Evolutionary conservation across 2,329 filamentous ascomycete genomes (phyloP).

Genomic region (Aspergillus persii): DNA sequence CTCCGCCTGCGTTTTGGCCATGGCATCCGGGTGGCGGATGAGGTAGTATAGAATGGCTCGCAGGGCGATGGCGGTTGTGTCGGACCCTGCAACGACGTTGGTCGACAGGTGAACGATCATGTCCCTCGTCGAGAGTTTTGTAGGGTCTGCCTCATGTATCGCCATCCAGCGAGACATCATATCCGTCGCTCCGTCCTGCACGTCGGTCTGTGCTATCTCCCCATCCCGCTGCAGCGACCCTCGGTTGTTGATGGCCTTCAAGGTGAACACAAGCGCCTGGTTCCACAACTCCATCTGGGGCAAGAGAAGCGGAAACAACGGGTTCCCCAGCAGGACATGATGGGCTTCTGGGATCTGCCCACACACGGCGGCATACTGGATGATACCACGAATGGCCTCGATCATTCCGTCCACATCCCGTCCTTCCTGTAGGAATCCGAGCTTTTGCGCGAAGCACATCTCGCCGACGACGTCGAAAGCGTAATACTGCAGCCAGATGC

Average conservation of each 20-base stretch:
- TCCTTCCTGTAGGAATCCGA: slow-evolving; percentile 73
- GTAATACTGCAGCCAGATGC: slow-evolving; percentile 70
- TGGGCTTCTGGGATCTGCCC: background rate
- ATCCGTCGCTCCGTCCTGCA: background rate
- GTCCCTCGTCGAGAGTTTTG: slow-evolving; percentile 53
- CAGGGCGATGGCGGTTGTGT: slow-evolving; percentile 73
- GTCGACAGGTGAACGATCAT: slow-evolving; percentile 61
- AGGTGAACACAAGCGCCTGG: slow-evolving; percentile 30
- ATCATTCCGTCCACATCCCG: slow-evolving; percentile 74
- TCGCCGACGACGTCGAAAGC: slow-evolving; percentile 80
- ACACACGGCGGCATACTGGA: background rate
- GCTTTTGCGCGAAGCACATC: slow-evolving; percentile 71
- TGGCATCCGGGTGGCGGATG: slow-evolving; percentile 43
- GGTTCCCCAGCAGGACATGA: slow-evolving; percentile 20
- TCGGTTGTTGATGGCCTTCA: slow-evolving; percentile 32
- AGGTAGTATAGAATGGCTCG: slow-evolving; percentile 70
- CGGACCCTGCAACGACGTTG: slow-evolving; percentile 58
- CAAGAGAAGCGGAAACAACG: slow-evolving; percentile 28
- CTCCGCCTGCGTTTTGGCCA: slow-evolving; percentile 39
- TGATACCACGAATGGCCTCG: slow-evolving; percentile 48
- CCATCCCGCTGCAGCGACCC: slow-evolving; percentile 12
- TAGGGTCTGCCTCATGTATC: background rate
- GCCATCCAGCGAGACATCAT: slow-evolving; percentile 55
- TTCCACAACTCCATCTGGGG: slow-evolving; percentile 38
- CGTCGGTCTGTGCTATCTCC: background rate